Conservation (phyloP, 2,329 filamentous ascomycete genomes). For the Clonostachys rosea region DNA sequence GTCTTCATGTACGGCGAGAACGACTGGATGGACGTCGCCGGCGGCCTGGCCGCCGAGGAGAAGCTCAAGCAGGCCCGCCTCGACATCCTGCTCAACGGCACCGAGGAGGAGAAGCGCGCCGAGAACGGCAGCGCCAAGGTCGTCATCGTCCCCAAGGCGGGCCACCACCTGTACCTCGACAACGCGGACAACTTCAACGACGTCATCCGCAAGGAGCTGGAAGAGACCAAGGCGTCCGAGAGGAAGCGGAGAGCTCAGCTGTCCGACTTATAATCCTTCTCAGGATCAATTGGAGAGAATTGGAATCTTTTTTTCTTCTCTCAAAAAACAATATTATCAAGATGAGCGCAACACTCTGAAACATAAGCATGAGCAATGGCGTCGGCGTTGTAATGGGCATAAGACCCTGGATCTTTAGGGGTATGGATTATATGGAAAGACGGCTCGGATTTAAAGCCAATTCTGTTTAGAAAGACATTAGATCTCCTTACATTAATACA, state of each 20-base stretch:
- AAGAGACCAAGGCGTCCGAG: constrained; percentile 34
- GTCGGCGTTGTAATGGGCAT: background rate
- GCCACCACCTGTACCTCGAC: constrained; percentile 57
- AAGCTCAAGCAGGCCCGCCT: constrained; percentile 67
- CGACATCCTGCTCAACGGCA: constrained; percentile 56
- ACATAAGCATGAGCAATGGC: background rate
- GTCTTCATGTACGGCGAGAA: constrained; percentile 96
- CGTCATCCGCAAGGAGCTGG: constrained; percentile 46
- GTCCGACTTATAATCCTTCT: background rate
- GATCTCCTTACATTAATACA: too few relatives aligned
- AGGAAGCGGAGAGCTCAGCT: constrained; percentile 5
- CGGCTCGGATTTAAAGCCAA: too few relatives aligned
- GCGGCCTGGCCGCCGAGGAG: constrained; percentile 75
- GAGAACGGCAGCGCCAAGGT: constrained; percentile 85
- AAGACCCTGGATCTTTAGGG: too few relatives aligned
- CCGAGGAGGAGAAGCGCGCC: constrained; percentile 59
- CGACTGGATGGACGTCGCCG: constrained; percentile 97
- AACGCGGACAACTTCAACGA: constrained; percentile 55
- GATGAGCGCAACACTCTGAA: background rate
- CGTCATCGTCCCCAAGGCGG: constrained; percentile 62
- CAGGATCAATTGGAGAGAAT: background rate
- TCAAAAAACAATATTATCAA: background rate
- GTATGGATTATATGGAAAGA: too few relatives aligned
- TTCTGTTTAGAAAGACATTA: too few relatives aligned
- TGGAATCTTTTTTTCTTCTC: background rate